Evolutionary conservation across 139 green algal genomes (phyloP).

Genomic region (Tetradesmus lagerheimii): DNA sequence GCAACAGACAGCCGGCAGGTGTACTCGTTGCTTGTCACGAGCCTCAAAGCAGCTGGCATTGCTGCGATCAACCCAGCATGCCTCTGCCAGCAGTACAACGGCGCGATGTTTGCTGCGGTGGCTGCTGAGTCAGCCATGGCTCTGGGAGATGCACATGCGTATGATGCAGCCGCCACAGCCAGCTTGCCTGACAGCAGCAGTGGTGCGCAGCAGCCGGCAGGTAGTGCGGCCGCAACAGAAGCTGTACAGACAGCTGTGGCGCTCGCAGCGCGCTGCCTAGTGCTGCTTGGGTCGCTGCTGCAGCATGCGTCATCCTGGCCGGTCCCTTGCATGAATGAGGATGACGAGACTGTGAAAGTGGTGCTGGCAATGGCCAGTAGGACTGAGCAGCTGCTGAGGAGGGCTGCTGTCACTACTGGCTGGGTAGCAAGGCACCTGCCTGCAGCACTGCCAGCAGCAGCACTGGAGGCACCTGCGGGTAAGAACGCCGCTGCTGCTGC

Average conservation of each 20-base stretch:
- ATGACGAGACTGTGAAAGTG: neutral
- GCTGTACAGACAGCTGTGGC: neutral
- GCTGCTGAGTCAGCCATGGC: neutral
- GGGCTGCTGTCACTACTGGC: neutral
- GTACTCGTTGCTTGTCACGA: neutral
- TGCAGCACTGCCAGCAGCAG: constrained; percentile 1
- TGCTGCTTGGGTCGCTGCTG: neutral
- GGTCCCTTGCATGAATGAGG: neutral
- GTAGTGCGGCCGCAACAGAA: neutral
- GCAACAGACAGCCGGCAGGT: neutral
- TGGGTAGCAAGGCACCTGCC: neutral
- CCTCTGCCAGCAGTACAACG: neutral
- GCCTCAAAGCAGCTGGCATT: neutral
- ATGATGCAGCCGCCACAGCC: neutral
- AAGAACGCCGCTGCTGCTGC: neutral
- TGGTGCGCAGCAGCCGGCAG: neutral
- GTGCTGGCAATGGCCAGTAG: neutral
- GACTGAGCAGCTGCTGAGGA: neutral
- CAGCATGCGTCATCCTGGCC: neutral
- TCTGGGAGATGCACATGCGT: neutral
- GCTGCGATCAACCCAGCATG: neutral
- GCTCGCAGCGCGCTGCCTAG: neutral
- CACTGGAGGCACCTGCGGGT: neutral
- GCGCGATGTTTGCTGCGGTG: neutral
- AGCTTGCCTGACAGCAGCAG: neutral